phyloP scores from a whole-genome alignment of 2,329 filamentous ascomycete genomes.

The Lecanicillium sp. region DNA sequence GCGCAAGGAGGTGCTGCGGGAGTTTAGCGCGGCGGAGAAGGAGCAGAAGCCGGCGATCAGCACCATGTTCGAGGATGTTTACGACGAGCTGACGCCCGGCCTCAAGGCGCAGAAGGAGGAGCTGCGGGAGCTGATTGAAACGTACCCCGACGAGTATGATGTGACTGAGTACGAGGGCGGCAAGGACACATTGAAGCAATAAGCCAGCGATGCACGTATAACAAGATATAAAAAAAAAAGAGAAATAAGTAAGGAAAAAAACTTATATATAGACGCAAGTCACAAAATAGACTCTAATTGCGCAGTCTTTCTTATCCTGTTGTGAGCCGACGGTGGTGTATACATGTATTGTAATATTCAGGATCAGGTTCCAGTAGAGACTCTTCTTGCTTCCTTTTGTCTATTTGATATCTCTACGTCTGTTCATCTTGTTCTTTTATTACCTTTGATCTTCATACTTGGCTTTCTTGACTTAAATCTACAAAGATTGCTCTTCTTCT shows the following conservation, averaged over 20 bases:
- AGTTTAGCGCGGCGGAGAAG: conserved; percentile 77
- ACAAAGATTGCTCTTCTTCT: too few species aligned
- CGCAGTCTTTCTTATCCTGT: too few species aligned
- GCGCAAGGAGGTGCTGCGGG: conserved; percentile 71
- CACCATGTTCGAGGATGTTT: conserved; percentile 79
- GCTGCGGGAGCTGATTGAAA: conserved; percentile 70
- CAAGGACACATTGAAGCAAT: conserved; percentile 50
- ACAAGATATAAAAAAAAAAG: not conserved
- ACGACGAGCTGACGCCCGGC: conserved; percentile 80
- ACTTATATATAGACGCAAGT: conserved; percentile 4
- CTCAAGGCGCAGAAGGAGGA: conserved; percentile 63
- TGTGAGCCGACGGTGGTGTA: too few species aligned
- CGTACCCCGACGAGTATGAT: conserved; percentile 92
- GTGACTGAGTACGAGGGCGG: conserved; percentile 70
- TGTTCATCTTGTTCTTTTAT: too few species aligned
- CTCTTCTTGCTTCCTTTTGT: too few species aligned
- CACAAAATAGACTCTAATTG: not conserved
- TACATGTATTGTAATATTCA: too few species aligned
- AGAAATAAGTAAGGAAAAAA: not conserved
- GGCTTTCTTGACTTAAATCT: too few species aligned
- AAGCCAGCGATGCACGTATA: conserved; percentile 13
- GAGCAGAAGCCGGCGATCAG: conserved; percentile 71
- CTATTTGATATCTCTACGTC: too few species aligned
- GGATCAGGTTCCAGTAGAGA: too few species aligned
- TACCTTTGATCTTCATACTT: too few species aligned